phyloP scores from a whole-genome alignment of 257 asterid genomes.

The Solanum pinnatisectum region DNA sequence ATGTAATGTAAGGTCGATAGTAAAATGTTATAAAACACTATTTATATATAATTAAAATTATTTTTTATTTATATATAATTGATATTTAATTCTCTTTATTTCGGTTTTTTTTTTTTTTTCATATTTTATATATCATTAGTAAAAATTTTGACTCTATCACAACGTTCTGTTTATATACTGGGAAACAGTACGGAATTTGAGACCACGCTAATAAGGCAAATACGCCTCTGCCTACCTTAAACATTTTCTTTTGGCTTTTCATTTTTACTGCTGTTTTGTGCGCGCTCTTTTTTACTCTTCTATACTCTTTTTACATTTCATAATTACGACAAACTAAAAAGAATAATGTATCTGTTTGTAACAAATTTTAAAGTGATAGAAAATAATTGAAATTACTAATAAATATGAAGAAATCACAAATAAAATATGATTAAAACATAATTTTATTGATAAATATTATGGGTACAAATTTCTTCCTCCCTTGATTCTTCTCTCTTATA shows the following conservation, averaged over 20 bases:
- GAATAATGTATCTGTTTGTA: too few species aligned
- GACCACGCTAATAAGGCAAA: neutral
- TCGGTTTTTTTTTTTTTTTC: too few species aligned
- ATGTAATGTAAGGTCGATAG: neutral
- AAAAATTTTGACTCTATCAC: neutral
- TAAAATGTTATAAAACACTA: neutral
- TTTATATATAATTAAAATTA: neutral
- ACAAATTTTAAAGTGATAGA: too few species aligned
- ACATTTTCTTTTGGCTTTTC: too few species aligned
- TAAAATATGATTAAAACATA: too few species aligned
- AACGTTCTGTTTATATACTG: rapidly evolving
- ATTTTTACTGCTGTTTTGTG: neutral
- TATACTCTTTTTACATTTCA: neutral
- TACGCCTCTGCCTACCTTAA: neutral
- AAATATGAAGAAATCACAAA: too few species aligned
- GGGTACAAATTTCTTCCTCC: too few species aligned
- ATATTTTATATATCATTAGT: neutral
- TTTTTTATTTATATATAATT: neutral
- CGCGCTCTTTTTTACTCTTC: neutral
- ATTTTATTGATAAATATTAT: too few species aligned
- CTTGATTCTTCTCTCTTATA: too few species aligned
- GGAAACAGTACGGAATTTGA: neutral
- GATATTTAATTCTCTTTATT: too few species aligned
- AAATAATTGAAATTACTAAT: too few species aligned
- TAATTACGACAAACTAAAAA: too few species aligned